These are phyloP conservation scores for Mycena polygramma DNA, from an alignment of 768 basidiomycete species.

Conservation along the genomic window DNA sequence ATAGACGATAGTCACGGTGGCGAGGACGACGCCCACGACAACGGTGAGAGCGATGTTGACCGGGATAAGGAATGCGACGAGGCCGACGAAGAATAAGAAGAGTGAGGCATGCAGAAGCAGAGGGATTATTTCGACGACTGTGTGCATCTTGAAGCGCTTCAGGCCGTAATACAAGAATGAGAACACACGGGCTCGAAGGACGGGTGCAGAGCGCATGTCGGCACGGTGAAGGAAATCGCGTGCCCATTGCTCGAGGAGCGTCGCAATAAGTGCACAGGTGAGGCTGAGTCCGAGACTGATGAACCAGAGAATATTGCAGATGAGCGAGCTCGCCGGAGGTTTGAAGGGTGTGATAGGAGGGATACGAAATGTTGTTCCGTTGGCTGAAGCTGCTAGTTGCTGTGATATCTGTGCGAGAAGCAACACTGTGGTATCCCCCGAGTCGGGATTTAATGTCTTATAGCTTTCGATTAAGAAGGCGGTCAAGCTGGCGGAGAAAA, in stretches of 20 bases:
- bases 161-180: not conserved
- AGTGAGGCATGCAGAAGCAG: not conserved
- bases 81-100: not conserved
- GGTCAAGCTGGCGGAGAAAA: too few relatives aligned
- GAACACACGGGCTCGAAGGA: not conserved
- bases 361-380: too few relatives aligned
- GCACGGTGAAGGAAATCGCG: not conserved
- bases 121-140: not conserved
- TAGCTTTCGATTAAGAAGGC: too few relatives aligned
- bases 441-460: too few relatives aligned
- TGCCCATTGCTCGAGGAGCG: slow-evolving; percentile 7
- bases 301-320: slow-evolving; percentile 2
- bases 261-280: not conserved
- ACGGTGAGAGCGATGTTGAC: not conserved
- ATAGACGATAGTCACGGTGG: not conserved
- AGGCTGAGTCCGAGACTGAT: slow-evolving; percentile 4
- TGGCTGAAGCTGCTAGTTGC: too few relatives aligned
- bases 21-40: not conserved
- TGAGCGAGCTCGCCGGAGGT: too few relatives aligned
- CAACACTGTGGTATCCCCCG: too few relatives aligned
- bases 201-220: not conserved
- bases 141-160: slow-evolving; percentile 8
- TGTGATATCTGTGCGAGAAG: too few relatives aligned
- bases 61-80: not conserved
- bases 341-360: too few relatives aligned